These are phyloP conservation scores for Trichoderma arundinaceum DNA, from an alignment of 2,329 filamentous ascomycete genomes.

Conservation along the genomic window DNA sequence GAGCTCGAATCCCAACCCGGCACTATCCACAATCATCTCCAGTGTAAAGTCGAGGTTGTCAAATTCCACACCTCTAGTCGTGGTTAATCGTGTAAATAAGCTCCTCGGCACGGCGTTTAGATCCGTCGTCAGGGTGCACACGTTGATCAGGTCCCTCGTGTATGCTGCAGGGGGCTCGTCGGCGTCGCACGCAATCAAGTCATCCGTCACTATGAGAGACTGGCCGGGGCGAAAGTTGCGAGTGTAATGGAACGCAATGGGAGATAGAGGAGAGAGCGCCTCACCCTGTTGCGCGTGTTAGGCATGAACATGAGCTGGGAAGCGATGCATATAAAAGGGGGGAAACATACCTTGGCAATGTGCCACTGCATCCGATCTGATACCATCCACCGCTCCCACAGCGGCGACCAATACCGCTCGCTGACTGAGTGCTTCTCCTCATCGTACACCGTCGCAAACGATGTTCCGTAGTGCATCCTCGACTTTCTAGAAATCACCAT, in stretches of 20 bases:
- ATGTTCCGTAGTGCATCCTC: conserved; percentile 79
- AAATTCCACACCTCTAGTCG: conserved; percentile 79
- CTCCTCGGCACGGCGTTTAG: conserved; percentile 75
- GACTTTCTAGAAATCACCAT: conserved; percentile 78
- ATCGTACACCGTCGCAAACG: conserved; percentile 81
- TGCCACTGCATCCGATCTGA: conserved; percentile 86
- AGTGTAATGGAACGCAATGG: conserved; percentile 84
- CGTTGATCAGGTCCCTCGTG: conserved; percentile 67
- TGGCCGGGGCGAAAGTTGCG: conserved; percentile 82
- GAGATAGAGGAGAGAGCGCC: conserved; percentile 72
- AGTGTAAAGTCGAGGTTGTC: conserved; percentile 82
- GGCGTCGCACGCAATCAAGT: conserved; percentile 76
- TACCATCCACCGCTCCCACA: conserved; percentile 86
- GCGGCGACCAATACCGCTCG: conserved; percentile 78
- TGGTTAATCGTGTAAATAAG: conserved; percentile 76
- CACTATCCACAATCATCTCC: conserved; percentile 82
- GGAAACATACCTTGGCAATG: conserved; percentile 69
- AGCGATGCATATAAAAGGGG: neutral
- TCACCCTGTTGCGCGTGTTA: conserved; percentile 61
- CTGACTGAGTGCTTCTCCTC: conserved; percentile 73
- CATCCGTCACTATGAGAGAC: conserved; percentile 77
- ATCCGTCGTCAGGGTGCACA: conserved; percentile 82
- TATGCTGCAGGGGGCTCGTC: conserved; percentile 68
- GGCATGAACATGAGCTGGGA: neutral
- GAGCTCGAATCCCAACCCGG: conserved; percentile 76